Percentiles rank a stretch among this genome's conserved stretches.
Conservation (phyloP, 805 yeast genomes). For the Metschnikowia similis region DNA sequence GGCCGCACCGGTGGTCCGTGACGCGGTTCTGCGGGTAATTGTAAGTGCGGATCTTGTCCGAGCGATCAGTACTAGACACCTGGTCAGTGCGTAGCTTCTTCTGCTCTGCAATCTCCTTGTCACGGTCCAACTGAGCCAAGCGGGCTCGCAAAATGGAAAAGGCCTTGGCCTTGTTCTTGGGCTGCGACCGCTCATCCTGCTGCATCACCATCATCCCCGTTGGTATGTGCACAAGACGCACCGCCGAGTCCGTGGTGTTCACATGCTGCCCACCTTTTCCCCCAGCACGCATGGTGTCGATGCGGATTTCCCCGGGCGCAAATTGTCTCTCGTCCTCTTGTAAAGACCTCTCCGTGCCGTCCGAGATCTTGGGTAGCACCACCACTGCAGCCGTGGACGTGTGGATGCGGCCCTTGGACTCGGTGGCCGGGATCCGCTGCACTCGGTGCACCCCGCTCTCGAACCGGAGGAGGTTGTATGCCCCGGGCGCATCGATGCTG, state of each 20-base stretch:
- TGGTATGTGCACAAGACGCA: constrained; percentile 85
- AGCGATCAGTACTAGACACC: constrained; percentile 82
- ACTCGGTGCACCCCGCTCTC: constrained; percentile 98
- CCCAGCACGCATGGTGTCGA: constrained; percentile 96
- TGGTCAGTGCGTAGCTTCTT: constrained; percentile 69
- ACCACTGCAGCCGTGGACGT: constrained; percentile 96
- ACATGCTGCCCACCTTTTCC: constrained; percentile 99
- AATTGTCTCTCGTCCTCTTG: constrained; percentile 62
- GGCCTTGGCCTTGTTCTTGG: constrained; percentile 89
- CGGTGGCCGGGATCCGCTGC: constrained; percentile 91
- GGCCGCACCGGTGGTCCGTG: constrained; percentile 90
- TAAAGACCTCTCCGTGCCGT: constrained; percentile 45
- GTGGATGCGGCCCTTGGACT: constrained; percentile 88
- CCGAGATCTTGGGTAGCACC: constrained; percentile 78
- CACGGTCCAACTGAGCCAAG: constrained; percentile 74
- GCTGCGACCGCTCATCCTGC: constrained; percentile 95
- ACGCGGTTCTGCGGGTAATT: constrained; percentile 89
- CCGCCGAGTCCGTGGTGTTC: constrained; percentile 96
- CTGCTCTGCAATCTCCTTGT: constrained; percentile 60
- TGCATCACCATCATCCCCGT: constrained; percentile 84
- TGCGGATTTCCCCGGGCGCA: constrained; percentile 80
- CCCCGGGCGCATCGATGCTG: constrained; percentile 65
- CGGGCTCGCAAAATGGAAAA: constrained; percentile 76
- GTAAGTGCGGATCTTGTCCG: constrained; percentile 91
- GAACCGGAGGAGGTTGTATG: constrained; percentile 66